Conservation (phyloP, 495 filamentous ascomycete species). For the Cudoniella acicularis region DNA sequence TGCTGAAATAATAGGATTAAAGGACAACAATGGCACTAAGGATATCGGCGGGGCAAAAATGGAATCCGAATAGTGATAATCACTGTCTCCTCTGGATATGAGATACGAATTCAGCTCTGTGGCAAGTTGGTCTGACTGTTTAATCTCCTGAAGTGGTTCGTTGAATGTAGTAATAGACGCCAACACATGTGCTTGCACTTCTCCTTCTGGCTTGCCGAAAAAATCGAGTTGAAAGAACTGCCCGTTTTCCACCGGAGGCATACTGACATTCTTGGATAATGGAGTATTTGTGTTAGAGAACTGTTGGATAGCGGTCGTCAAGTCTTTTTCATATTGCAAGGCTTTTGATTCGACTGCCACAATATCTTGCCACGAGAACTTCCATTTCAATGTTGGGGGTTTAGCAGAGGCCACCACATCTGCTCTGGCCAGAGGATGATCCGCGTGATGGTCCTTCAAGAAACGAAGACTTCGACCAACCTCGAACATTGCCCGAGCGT, state of each 20-base stretch:
- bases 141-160: conserved; percentile 19
- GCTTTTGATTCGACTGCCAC: conserved; percentile 58
- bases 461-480: conserved; percentile 73
- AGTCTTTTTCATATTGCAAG: conserved; percentile 55
- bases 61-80: conserved; percentile 2
- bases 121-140: conserved; percentile 8
- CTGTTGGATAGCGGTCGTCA: conserved; percentile 37
- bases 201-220: conserved; percentile 45
- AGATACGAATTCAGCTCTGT: conserved; percentile 12
- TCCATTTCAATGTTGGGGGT: conserved; percentile 63
- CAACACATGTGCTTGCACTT: conserved; percentile 44
- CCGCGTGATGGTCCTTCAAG: conserved; percentile 66
- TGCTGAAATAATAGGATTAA: conserved; percentile 65
- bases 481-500: conserved; percentile 67
- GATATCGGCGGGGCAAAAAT: conserved; percentile 64
- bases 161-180: conserved; percentile 47
- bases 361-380: conserved; percentile 73
- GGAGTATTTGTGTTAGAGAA: conserved; percentile 6
- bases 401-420: conserved; percentile 40
- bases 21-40: conserved; percentile 68
- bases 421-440: conserved; percentile 64
- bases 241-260: no score
- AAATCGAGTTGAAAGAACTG: conserved; percentile 25
- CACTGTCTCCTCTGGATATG: not conserved
- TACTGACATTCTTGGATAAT: not conserved